phyloP scores from a whole-genome alignment of 805 yeast species.

The Saturnispora saitoi region DNA sequence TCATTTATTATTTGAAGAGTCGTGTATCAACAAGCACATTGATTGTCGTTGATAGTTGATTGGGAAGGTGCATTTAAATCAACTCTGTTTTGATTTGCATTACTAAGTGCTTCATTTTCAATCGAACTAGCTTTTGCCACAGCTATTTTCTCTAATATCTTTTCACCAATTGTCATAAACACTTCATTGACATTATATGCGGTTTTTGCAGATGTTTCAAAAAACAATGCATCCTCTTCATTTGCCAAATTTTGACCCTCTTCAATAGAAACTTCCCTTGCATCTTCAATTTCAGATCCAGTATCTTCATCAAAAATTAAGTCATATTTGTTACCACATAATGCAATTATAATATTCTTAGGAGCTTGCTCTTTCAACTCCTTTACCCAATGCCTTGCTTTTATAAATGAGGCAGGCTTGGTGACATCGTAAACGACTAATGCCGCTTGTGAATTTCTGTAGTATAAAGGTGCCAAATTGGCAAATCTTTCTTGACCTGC shows the following conservation, averaged over 20 bases:
- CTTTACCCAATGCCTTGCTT: constrained; percentile 97
- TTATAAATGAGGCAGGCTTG: constrained; percentile 87
- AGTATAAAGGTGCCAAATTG: constrained; percentile 92
- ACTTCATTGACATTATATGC: constrained; percentile 85
- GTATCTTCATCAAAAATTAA: constrained; percentile 46
- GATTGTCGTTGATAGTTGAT: constrained; percentile 15
- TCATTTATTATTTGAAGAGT: neutral
- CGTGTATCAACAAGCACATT: constrained; percentile 28
- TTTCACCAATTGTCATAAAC: constrained; percentile 79
- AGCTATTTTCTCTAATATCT: constrained; percentile 49
- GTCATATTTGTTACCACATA: constrained; percentile 90
- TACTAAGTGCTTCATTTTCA: neutral
- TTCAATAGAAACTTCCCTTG: constrained; percentile 72
- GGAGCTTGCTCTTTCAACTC: constrained; percentile 93
- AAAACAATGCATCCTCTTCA: constrained; percentile 83
- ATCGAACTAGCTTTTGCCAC: constrained; percentile 8
- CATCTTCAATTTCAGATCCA: constrained; percentile 40
- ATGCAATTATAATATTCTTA: constrained; percentile 84
- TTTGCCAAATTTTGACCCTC: constrained; percentile 86
- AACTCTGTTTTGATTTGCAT: constrained; percentile 21
- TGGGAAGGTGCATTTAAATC: constrained; percentile 30
- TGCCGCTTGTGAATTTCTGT: constrained; percentile 96
- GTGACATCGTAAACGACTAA: constrained; percentile 92
- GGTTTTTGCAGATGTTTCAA: constrained; percentile 92
- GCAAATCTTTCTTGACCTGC: constrained; percentile 98